These are phyloP conservation scores for Arabidopsis suecica DNA, from an alignment of 345 rosid genomes.

Conservation along the genomic window DNA sequence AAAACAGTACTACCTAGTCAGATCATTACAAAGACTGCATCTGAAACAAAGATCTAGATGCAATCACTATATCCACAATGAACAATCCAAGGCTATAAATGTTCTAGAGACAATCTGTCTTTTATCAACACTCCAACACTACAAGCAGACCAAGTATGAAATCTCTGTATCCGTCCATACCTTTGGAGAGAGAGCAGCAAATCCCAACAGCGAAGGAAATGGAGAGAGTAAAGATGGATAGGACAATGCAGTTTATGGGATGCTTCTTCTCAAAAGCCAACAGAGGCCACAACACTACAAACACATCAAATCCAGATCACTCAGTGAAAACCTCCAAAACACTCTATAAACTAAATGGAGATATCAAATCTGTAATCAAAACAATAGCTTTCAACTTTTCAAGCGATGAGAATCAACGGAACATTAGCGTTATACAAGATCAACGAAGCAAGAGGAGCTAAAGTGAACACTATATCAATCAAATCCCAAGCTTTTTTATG, in stretches of 20 bases:
- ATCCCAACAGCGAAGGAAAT: slow-evolving; percentile 60
- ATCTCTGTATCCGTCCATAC: slow-evolving; percentile 45
- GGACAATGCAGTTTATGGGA: slow-evolving; percentile 60
- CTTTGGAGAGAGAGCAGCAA: slow-evolving; percentile 59
- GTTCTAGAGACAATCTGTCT: not conserved
- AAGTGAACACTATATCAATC: not conserved
- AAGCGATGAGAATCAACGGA: not conserved
- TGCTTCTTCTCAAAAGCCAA: slow-evolving; percentile 53
- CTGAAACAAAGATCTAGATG: not conserved
- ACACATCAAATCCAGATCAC: slow-evolving; percentile 18
- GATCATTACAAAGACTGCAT: not conserved
- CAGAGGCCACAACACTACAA: slow-evolving; percentile 61
- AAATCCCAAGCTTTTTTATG: not conserved
- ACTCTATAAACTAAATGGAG: not conserved
- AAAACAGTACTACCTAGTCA: not conserved
- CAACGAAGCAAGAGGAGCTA: not conserved
- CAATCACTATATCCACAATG: not conserved
- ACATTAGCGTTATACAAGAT: not conserved
- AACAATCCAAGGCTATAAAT: not conserved
- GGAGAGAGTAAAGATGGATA: slow-evolving; percentile 57
- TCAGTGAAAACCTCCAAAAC: not conserved
- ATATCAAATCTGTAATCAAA: not conserved
- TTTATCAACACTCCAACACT: not conserved
- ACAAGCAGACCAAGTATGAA: not conserved
- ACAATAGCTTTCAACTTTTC: not conserved